Conservation (phyloP, 2,329 filamentous ascomycete species). For the Stachybotrys chartarum region DNA sequence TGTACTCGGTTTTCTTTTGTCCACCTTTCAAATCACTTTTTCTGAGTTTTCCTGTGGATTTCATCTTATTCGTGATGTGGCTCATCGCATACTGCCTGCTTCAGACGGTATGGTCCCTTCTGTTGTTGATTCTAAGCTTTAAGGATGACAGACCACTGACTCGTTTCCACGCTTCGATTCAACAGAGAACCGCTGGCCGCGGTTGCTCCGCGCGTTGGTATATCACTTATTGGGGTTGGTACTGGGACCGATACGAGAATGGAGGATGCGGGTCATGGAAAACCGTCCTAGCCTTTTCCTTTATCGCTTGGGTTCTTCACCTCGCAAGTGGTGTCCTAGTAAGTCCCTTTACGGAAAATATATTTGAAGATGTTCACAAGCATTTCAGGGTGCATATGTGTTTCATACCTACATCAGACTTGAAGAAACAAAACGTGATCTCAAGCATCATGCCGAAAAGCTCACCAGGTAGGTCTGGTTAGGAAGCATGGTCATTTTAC, state of each 20-base stretch:
- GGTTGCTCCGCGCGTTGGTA: background rate
- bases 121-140: background rate
- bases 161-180: background rate
- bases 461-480: background rate
- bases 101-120: background rate
- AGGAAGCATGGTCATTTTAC: background rate
- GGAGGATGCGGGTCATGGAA: background rate
- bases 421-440: background rate
- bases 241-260: background rate
- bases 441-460: background rate
- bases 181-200: background rate
- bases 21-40: conserved; percentile 7
- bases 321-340: background rate
- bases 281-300: background rate
- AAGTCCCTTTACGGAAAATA: background rate
- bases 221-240: background rate
- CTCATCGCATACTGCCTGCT: conserved; percentile 12
- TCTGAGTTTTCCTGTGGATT: conserved; percentile 11
- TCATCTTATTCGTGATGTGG: conserved; percentile 12
- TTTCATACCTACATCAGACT: background rate
- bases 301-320: background rate
- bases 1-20: conserved; percentile 10
- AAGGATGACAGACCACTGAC: too few relatives aligned
- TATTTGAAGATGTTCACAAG: background rate
- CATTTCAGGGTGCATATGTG: background rate